Percentiles rank a stretch among this genome's conserved stretches.
phyloP scores from a whole-genome alignment of 2,329 filamentous ascomycete genomes.

The Ceratocystiopsis minuta region DNA sequence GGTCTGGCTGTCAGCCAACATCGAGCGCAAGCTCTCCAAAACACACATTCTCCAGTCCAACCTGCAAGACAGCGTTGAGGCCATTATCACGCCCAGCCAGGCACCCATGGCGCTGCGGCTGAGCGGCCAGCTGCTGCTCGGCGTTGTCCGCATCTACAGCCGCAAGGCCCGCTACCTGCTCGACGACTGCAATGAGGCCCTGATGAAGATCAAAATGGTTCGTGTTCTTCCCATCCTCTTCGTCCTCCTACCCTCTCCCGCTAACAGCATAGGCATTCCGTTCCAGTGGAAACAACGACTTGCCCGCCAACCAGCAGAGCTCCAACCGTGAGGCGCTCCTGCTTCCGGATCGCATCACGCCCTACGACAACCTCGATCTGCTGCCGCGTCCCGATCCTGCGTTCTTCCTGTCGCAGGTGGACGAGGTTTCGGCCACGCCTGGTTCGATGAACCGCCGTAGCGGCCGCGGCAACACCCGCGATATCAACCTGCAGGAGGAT shows the following conservation, averaged over 20 bases:
- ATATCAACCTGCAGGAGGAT: conserved; percentile 52
- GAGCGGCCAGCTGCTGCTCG: conserved; percentile 82
- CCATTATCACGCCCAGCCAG: conserved; percentile 83
- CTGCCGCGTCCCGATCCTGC: conserved; percentile 79
- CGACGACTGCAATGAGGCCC: conserved; percentile 92
- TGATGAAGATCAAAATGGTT: conserved; percentile 98
- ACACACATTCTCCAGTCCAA: conserved; percentile 89
- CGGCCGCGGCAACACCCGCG: conserved; percentile 38
- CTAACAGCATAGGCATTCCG: conserved; percentile 57
- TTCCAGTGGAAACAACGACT: conserved; percentile 83
- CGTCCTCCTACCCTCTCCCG: conserved; percentile 16
- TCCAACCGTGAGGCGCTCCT: conserved; percentile 75
- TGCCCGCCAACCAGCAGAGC: conserved; percentile 65
- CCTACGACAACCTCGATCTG: conserved; percentile 61
- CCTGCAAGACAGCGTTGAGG: conserved; percentile 83
- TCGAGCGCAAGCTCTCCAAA: conserved; percentile 97
- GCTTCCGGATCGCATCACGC: conserved; percentile 81
- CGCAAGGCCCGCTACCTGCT: conserved; percentile 90
- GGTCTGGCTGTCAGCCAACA: conserved; percentile 94
- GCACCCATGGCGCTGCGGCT: conserved; percentile 88
- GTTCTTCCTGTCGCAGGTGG: conserved; percentile 60
- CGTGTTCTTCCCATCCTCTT: not conserved
- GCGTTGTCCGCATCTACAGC: conserved; percentile 94
- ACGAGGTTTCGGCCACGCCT: conserved; percentile 38
- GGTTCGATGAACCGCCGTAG: conserved; percentile 24